Evolutionary conservation across 2,329 filamentous ascomycete genomes (phyloP), one percentile per base, ranked within the genome.

Genomic region (Fusarium palustre): DNA sequence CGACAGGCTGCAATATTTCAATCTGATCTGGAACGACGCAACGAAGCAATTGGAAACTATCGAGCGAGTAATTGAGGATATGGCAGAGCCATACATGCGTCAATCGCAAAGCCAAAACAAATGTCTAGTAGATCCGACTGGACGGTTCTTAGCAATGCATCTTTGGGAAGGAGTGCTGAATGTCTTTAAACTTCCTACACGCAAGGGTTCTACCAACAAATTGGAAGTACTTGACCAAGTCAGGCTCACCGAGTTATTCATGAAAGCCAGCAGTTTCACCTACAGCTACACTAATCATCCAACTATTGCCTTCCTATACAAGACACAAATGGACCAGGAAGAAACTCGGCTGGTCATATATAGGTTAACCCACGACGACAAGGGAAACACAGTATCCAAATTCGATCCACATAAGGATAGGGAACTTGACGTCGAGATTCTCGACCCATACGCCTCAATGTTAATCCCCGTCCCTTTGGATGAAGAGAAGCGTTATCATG

Each of bases 1-100:
- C 47, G 92, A 97, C 76, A 89, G 92, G 57, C 92, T 92, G 72
- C 90, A 94, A 74, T 98, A 97, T 81, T 97, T 98, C 79, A 97
- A 93, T 3, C 80, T 97, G 22, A 89, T 86, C 18, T 99, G 96
- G 94, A 90, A 97, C 73, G 75, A 85, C 1, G 79, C 86, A 76
- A 82, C 76, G 7, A 79, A 79, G 22, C 78, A 82, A 59, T 78
- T 91, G 4, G 83, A 86, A 11, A 87, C 85, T 0, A 76, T 86
- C 24, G 82, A 85, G 71, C 81, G 85, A 74, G 74, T 80, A 2
- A 85, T 87, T 41, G 80, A 83, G 41, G 88, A 91, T 66, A 74
- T 80, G 2, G 81, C 85, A 33, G 87, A 90, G 74, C 85, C 82
- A 38, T 85, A 88, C 64, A 87, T 90, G 86, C 84, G 93, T 54